Base-by-base conservation (phyloP, 768 basidiomycete genomes). In the Boletales sp. region DNA sequence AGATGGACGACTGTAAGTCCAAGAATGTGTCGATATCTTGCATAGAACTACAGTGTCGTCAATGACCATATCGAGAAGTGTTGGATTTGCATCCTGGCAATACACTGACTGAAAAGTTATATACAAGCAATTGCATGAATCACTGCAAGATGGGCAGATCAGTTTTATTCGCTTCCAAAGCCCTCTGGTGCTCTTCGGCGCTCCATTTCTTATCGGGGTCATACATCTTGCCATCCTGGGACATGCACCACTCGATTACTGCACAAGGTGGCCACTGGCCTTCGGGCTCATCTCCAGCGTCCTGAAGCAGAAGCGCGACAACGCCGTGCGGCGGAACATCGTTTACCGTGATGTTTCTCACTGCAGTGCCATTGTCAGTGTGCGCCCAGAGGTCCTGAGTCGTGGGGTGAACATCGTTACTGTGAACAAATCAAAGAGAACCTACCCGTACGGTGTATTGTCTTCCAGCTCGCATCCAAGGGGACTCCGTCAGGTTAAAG, bases 301-400 rank as follows among this genome's bases (percentile, higher is more conserved):
- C 86, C 42, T 74, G 76, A 40, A 87, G 66, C 47, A 89, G 67
- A 10, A 87, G 58, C 31, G 84, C 86, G 19, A 83, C 78, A 21
- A 87, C 84, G 4, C 85, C 86, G 52, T 88, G 86, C 8, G 83
- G 58, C 4, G 85, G 84, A 11, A 87, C 83, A 17, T 65, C 67
- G 9, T 68, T 44, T 5, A 70, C 74, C 3, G 78, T 80, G 57
- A 86, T 73, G 61, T 78, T 81, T 15, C 85, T 76, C 19, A 82
- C 71, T 1, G 79, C 80, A 0, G 81, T 87, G 4, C 83, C 84
- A 56, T 85, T 87, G 57, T 84, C 70, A 18, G 83, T 86, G 62
- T 87, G 86, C 4, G 79, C 63, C 86, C 86, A 88, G 2, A 87
- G 71, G 58, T 88, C 86, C 83, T 87, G 49, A 18, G 37, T 18